These are phyloP conservation scores for Ophiostoma pallidulum DNA, from an alignment of 2,329 filamentous ascomycete genomes.

Conservation along the genomic window DNA sequence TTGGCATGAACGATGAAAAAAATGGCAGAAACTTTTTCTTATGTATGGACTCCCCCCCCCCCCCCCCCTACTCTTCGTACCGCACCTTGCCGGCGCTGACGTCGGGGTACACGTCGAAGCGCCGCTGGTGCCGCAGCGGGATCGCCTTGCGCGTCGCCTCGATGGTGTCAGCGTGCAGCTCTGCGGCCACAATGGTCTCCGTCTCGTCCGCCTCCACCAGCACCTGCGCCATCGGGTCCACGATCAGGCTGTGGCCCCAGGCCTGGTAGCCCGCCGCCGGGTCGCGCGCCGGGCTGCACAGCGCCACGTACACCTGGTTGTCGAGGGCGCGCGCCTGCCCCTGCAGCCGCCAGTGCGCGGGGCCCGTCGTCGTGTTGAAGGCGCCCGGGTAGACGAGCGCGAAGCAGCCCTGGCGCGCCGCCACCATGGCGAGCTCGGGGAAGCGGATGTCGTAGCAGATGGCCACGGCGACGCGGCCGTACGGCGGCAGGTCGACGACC, in stretches of 20 bases:
- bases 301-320: conserved; percentile 76
- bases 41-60: not conserved
- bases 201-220: conserved; percentile 67
- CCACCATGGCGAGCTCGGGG: conserved; percentile 84
- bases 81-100: conserved; percentile 54
- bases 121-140: conserved; percentile 71
- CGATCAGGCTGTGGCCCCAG: conserved; percentile 83
- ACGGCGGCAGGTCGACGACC: conserved; percentile 75
- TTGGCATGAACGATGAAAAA: too few species aligned
- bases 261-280: conserved; percentile 70
- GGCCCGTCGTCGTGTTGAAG: conserved; percentile 90
- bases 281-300: conserved; percentile 87
- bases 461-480: conserved; percentile 76
- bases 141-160: conserved; percentile 71
- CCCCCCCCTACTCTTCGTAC: conserved; percentile 21
- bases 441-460: conserved; percentile 99
- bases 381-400: conserved; percentile 88
- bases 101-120: conserved; percentile 95
- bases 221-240: conserved; percentile 80
- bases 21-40: not conserved
- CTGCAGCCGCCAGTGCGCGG: conserved; percentile 80
- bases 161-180: conserved; percentile 59
- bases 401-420: conserved; percentile 68
- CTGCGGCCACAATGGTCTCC: conserved; percentile 66
- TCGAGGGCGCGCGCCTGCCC: conserved; percentile 72